Conservation (phyloP, 2,329 filamentous ascomycete species). For the Neofusicoccum umdonicola region DNA sequence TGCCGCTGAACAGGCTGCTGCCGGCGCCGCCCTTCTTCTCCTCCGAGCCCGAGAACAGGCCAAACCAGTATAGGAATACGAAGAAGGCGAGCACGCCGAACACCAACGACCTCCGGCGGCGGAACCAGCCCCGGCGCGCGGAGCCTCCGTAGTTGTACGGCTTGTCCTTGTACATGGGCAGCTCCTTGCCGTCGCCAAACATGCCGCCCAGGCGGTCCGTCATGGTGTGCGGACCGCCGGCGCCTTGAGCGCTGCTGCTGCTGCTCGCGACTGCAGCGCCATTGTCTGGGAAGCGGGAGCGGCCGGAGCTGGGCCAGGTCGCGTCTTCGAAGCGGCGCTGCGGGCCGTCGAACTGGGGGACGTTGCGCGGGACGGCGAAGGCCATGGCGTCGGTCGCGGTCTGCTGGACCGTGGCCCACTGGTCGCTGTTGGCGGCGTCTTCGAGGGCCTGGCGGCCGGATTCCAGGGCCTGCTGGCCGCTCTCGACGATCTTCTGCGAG, state of each 20-base stretch:
- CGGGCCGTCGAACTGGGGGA: constrained; percentile 42
- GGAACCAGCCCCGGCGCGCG: constrained; percentile 60
- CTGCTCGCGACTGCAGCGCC: constrained; percentile 4
- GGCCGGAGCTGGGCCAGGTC: constrained; percentile 36
- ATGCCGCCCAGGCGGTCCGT: constrained; percentile 63
- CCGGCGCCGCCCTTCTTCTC: not conserved
- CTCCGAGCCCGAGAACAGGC: constrained; percentile 8
- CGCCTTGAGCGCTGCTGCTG: constrained; percentile 25
- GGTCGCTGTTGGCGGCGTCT: constrained; percentile 24
- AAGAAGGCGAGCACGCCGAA: constrained; percentile 56
- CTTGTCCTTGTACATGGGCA: constrained; percentile 99
- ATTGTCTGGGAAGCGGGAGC: constrained; percentile 20
- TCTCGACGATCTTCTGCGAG: constrained; percentile 26
- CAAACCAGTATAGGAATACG: constrained; percentile 64
- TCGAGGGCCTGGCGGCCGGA: constrained; percentile 34
- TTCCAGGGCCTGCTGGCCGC: constrained; percentile 33
- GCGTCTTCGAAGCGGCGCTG: constrained; percentile 40
- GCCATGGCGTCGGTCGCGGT: constrained; percentile 35
- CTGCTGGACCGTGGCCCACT: constrained; percentile 21
- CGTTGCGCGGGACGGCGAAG: constrained; percentile 42
- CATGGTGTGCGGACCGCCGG: constrained; percentile 41
- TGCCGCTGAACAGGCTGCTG: not conserved
- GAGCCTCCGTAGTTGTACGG: constrained; percentile 68
- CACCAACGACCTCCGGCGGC: constrained; percentile 61
- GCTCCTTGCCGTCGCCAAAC: constrained; percentile 58